These are phyloP conservation scores for Hanseniaspora guilliermondii DNA, from an alignment of 805 yeast genomes.

Conservation along the genomic window DNA sequence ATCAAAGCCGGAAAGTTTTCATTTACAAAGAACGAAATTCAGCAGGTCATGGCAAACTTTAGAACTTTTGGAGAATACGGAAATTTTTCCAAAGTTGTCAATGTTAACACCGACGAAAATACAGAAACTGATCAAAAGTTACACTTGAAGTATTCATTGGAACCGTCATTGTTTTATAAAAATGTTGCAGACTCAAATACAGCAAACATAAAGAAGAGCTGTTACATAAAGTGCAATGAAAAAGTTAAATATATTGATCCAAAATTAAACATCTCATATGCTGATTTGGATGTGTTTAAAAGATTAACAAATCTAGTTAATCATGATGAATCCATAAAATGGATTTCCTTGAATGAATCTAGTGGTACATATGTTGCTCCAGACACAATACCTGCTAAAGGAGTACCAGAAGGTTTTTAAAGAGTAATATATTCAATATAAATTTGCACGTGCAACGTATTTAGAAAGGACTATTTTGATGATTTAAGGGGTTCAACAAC, in stretches of 20 bases:
- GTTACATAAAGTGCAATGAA: conserved; percentile 28
- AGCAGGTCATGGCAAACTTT: conserved; percentile 25
- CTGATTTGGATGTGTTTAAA: conserved; percentile 68
- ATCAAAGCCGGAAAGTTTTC: not conserved
- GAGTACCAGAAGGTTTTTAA: conserved; percentile 13
- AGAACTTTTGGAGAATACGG: conserved; percentile 52
- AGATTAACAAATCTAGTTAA: conserved; percentile 47
- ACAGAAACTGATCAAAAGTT: conserved; percentile 33
- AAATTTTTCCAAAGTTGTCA: conserved; percentile 28
- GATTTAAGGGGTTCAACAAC: not conserved
- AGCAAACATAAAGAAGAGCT: conserved; percentile 42
- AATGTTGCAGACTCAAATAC: conserved; percentile 54
- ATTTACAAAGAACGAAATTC: not conserved
- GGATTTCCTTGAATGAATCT: not conserved
- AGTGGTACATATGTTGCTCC: conserved; percentile 1
- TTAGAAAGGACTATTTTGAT: not conserved
- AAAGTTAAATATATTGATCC: conserved; percentile 79
- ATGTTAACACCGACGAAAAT: conserved; percentile 31
- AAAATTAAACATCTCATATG: conserved; percentile 72
- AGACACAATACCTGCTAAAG: conserved; percentile 6
- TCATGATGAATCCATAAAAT: conserved; percentile 22
- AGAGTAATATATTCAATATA: not conserved
- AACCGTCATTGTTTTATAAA: conserved; percentile 22
- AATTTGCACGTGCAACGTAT: not conserved
- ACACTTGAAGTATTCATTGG: not conserved